These are phyloP conservation scores for Stevia rebaudiana DNA, from an alignment of 140 eudicot genomes.

Conservation along the genomic window DNA sequence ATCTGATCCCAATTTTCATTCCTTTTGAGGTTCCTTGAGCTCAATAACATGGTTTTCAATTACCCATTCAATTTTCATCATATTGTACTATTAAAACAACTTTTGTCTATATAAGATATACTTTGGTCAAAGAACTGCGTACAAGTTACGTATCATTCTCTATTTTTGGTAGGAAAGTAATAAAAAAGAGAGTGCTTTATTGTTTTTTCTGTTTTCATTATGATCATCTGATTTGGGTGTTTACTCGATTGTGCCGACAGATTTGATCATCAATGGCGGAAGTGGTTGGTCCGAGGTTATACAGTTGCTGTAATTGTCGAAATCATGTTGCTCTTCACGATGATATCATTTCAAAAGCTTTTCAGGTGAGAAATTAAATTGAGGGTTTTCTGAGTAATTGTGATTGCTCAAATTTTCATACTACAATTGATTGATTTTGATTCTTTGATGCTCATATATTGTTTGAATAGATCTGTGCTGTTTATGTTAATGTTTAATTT, in stretches of 20 bases:
- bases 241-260: constrained; percentile 5
- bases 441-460: background rate
- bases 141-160: constrained; percentile 29
- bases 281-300: constrained; percentile 55
- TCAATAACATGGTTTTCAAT: background rate
- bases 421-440: background rate
- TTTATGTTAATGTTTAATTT: too few relatives aligned
- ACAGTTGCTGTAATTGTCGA: constrained; percentile 56
- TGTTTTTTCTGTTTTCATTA: background rate
- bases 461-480: background rate
- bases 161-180: constrained; percentile 10
- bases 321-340: constrained; percentile 63
- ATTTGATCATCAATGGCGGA: constrained; percentile 47
- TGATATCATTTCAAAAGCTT: constrained; percentile 60
- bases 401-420: background rate
- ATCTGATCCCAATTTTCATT: constrained; percentile 6
- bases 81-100: background rate
- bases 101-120: background rate
- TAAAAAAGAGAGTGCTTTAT: background rate
- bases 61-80: constrained; percentile 19
- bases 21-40: constrained; percentile 11
- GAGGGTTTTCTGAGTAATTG: background rate
- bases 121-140: constrained; percentile 31
- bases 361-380: constrained; percentile 34
- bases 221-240: constrained; percentile 25